These are phyloP conservation scores for Suillus weaverae DNA, from an alignment of 768 basidiomycete genomes.

Conservation along the genomic window DNA sequence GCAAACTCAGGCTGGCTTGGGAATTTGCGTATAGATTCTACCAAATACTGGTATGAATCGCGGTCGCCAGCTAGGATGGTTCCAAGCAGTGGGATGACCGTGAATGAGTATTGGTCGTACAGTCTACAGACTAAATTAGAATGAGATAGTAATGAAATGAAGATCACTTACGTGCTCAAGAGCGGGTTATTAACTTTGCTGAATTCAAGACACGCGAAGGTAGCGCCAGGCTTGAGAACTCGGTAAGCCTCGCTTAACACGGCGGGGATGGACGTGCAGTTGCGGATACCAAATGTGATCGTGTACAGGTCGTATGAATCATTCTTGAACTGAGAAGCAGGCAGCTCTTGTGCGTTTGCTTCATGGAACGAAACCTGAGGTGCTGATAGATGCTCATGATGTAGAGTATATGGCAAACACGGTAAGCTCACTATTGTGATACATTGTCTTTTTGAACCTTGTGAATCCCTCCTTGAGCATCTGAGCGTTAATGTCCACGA, in stretches of 20 bases:
- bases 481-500: conserved; percentile 92
- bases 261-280: conserved; percentile 89
- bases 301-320: conserved; percentile 95
- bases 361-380: conserved; percentile 92
- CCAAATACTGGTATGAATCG: conserved; percentile 94
- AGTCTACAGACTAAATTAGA: conserved; percentile 47
- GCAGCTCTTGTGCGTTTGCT: conserved; percentile 86
- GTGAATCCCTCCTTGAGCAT: conserved; percentile 93
- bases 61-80: conserved; percentile 95
- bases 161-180: conserved; percentile 69
- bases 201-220: conserved; percentile 95
- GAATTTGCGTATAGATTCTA: conserved; percentile 95
- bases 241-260: conserved; percentile 89
- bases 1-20: conserved; percentile 88
- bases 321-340: conserved; percentile 64
- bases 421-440: conserved; percentile 80
- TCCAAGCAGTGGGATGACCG: conserved; percentile 92
- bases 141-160: background rate
- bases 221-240: conserved; percentile 94
- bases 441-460: conserved; percentile 96
- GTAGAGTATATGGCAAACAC: background rate
- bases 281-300: conserved; percentile 97
- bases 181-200: conserved; percentile 89
- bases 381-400: conserved; percentile 45
- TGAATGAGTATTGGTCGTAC: conserved; percentile 96